phyloP scores from a whole-genome alignment of 1,284 basidiomycete genomes.

The Porphyrellus sp. region DNA sequence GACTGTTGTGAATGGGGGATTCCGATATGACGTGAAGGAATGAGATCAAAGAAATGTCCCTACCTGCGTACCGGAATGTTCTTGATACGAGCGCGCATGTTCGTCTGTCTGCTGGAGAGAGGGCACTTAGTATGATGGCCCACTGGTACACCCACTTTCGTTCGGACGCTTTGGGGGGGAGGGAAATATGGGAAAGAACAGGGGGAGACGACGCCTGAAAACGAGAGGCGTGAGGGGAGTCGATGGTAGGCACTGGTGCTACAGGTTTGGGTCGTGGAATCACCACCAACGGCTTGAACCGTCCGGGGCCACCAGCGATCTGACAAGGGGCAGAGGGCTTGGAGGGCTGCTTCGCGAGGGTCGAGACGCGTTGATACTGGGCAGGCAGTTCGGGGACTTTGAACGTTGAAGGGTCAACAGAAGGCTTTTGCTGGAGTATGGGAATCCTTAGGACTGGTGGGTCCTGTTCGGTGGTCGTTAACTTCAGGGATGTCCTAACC shows the following conservation, averaged over 20 bases:
- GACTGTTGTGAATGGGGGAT: slow-evolving; percentile 37
- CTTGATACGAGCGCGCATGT: slow-evolving; percentile 51
- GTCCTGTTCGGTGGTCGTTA: not conserved
- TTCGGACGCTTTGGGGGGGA: slow-evolving; percentile 57
- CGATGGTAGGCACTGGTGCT: not conserved
- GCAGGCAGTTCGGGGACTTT: slow-evolving; percentile 10
- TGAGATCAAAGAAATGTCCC: slow-evolving; percentile 1
- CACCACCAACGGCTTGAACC: slow-evolving; percentile 19
- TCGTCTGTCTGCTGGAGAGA: slow-evolving; percentile 43
- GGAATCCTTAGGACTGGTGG: not conserved
- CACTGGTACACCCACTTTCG: slow-evolving; percentile 52
- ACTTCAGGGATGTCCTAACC: slow-evolving; percentile 5
- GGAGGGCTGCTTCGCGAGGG: not conserved
- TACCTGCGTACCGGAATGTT: slow-evolving; percentile 65
- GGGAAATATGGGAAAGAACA: slow-evolving; percentile 41
- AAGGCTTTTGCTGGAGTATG: not conserved
- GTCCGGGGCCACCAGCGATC: slow-evolving; percentile 1
- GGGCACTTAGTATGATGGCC: slow-evolving; percentile 52
- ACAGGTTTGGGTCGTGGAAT: not conserved
- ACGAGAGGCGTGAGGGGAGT: not conserved
- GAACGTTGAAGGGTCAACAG: slow-evolving; percentile 1
- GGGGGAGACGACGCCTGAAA: slow-evolving; percentile 10
- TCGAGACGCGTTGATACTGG: not conserved
- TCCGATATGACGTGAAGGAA: not conserved
- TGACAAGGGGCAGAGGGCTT: not conserved